Base-by-base conservation (phyloP, 2,329 filamentous ascomycete species). In the Aspergillus brasiliensis region DNA sequence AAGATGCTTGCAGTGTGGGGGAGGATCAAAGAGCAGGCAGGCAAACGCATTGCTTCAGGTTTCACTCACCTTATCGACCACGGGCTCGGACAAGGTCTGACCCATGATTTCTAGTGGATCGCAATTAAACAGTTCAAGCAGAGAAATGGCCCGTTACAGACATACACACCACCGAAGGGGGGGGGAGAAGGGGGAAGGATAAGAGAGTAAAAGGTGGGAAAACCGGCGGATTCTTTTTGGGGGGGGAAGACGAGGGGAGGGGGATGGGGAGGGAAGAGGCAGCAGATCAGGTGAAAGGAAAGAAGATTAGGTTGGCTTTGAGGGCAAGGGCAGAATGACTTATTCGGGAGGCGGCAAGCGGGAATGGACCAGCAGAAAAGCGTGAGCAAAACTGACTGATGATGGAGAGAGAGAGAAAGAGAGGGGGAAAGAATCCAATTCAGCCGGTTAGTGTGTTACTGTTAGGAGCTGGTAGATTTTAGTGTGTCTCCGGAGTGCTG, bases 51-150 rank as follows among this genome's bases (percentile, higher is more conserved):
- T 57, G 60, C 57, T 44, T 59, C 54, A 34, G 51, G 37, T 56
- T 63, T 57, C 51, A 69, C 86, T 77, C 86, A 99, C 95, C 93
- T 99, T 99, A 78, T 98, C 95, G 79, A 97, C 91, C 75, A 99
- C 93, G 74, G 95, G 95, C 85, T 99, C 95, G 74, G 94, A 98
- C 76, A 99, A 89, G 80, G 95, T 99, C 85, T 99, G 95, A 86
- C 95, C 95, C 95, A 99, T 99, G 81, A 76, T 84, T 74, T 71
- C 65, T 66, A 63, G 58, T 54, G 59, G 65, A 63, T 67, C 62
- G 62, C 67, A 64, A 67, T 66, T 60, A 17, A 62, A 56, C 55
- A 62, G 60, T 62, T 53, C 19, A 48, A 34, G 56, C 48, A 40
- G 40, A 60, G 48, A 48, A 58, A 51, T 53, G 60, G 57, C 51